Percentiles rank a stretch among this genome's conserved stretches.
phyloP scores from a whole-genome alignment of 2,329 filamentous ascomycete genomes.

The Apiospora marii region DNA sequence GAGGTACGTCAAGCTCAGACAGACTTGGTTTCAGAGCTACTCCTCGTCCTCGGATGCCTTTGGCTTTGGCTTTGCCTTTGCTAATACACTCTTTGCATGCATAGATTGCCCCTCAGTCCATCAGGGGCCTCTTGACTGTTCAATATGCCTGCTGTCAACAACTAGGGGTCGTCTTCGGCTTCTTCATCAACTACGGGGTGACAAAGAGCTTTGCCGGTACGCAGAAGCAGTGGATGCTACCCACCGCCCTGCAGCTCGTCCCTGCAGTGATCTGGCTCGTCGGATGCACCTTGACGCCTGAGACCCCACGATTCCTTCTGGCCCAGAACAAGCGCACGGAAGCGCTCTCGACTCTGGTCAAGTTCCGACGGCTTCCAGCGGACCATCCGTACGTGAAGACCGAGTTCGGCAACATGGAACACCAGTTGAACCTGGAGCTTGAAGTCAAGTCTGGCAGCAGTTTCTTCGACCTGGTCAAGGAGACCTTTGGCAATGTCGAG shows the following conservation, averaged over 20 bases:
- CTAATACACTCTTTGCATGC: neutral
- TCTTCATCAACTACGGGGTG: conserved; percentile 47
- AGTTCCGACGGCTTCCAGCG: conserved; percentile 37
- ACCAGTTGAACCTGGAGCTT: conserved; percentile 43
- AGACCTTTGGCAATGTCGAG: conserved; percentile 40
- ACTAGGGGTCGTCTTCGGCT: conserved; percentile 43
- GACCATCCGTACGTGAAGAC: conserved; percentile 38
- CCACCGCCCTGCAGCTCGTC: conserved; percentile 36
- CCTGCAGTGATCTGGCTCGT: conserved; percentile 39
- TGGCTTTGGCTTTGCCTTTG: too few relatives aligned
- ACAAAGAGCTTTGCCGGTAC: conserved; percentile 38
- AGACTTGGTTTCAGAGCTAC: neutral
- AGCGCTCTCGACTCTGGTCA: conserved; percentile 30
- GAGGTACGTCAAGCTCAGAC: conserved; percentile 29
- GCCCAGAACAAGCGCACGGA: conserved; percentile 33
- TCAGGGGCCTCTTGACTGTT: conserved; percentile 42
- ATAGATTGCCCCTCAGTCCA: conserved; percentile 39
- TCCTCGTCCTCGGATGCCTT: neutral
- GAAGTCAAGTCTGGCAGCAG: conserved; percentile 43
- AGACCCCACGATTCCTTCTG: conserved; percentile 35
- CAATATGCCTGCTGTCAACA: conserved; percentile 46
- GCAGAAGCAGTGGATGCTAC: conserved; percentile 40
- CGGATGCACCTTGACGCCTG: conserved; percentile 36
- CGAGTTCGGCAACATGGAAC: conserved; percentile 42
- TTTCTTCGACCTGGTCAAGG: conserved; percentile 43